Conservation (phyloP, 176 grass and related monocot genomes). For the Dendrocalamus sinicus region DNA sequence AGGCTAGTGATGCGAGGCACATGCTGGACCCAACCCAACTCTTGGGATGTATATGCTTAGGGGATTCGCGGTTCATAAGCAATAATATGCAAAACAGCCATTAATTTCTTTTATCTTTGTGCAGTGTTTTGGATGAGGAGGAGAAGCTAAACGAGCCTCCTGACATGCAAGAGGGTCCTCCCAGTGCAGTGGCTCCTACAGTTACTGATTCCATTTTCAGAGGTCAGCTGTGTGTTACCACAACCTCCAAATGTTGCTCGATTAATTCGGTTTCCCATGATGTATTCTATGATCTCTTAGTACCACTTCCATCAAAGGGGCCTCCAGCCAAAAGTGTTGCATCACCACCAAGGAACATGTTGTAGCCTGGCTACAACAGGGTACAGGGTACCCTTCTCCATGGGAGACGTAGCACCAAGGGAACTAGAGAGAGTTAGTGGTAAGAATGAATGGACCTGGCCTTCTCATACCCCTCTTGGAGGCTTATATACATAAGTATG, state of each 20-base stretch:
- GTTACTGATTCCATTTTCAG: constrained; percentile 59
- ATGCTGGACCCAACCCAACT: constrained; percentile 49
- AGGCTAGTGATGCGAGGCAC: constrained; percentile 34
- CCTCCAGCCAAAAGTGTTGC: no score
- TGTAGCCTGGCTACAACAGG: no score
- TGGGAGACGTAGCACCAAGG: no score
- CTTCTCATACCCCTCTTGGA: no score
- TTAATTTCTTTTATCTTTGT: constrained; percentile 64
- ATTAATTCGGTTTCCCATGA: constrained; percentile 41
- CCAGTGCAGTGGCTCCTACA: constrained; percentile 12
- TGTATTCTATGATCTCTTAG: constrained; percentile 53
- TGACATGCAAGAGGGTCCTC: constrained; percentile 1
- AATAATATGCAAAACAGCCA: constrained; percentile 65
- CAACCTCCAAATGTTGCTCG: constrained; percentile 51
- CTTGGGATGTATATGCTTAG: constrained; percentile 33
- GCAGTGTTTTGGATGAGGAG: constrained; percentile 42
- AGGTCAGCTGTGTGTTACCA: constrained; percentile 44
- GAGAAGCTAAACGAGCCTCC: not conserved
- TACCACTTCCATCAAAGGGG: not conserved
- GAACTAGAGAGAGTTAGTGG: no score
- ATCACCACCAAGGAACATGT: no score
- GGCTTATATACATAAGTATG: no score
- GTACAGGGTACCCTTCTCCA: no score
- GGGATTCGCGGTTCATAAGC: constrained; percentile 35
- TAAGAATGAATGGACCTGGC: no score